Percentiles rank a stretch among this genome's conserved stretches.
Evolutionary conservation across 2,329 filamentous ascomycete genomes (phyloP).

Genomic region (Pseudogymnoascus sp.): DNA sequence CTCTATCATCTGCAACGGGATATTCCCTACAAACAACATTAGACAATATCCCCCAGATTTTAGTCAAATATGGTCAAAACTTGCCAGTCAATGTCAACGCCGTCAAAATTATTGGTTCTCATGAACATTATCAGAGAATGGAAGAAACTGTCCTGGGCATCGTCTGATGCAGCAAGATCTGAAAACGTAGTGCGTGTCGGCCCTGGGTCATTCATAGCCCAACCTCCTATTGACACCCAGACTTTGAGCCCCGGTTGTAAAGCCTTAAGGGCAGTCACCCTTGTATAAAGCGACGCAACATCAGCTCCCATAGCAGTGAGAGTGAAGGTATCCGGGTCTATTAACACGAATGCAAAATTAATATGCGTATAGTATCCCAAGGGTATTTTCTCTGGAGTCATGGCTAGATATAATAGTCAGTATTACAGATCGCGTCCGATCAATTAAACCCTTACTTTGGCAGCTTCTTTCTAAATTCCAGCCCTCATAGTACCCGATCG

Average conservation of each 20-base stretch:
- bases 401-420: not conserved
- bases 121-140: slow-evolving; percentile 33
- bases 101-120: slow-evolving; percentile 34
- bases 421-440: not conserved
- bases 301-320: slow-evolving; percentile 22
- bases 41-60: not conserved
- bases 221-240: slow-evolving; percentile 34
- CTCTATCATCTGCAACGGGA: slow-evolving; percentile 31
- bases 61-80: no score
- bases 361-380: slow-evolving; percentile 25
- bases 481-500: slow-evolving; percentile 31
- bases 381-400: slow-evolving; percentile 19
- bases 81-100: slow-evolving; percentile 38
- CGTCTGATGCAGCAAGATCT: slow-evolving; percentile 26
- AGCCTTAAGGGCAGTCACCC: slow-evolving; percentile 28
- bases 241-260: slow-evolving; percentile 20
- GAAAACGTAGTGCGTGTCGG: slow-evolving; percentile 24
- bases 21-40: slow-evolving; percentile 21
- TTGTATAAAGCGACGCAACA: slow-evolving; percentile 13
- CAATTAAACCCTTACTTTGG: slow-evolving; percentile 10
- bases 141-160: slow-evolving; percentile 30
- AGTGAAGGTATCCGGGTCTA: slow-evolving; percentile 29
- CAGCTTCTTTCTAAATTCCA: slow-evolving; percentile 25
- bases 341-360: slow-evolving; percentile 35
- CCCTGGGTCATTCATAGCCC: slow-evolving; percentile 32